Evolutionary conservation across 495 filamentous ascomycete species (phyloP).

Genomic region (Aspergillus steynii): DNA sequence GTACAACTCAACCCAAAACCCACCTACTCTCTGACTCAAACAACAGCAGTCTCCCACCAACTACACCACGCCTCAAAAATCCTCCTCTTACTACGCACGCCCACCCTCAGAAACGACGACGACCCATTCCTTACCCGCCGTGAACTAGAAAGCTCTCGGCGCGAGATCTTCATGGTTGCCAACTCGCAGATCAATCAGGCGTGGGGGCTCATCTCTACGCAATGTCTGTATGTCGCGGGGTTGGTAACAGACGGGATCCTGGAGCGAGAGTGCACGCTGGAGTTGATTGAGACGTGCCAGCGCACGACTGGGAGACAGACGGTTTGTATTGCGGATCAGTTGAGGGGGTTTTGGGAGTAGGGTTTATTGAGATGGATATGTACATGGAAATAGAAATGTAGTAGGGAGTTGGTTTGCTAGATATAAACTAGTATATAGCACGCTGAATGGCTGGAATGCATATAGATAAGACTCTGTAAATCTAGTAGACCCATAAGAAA

Average conservation of each 20-base stretch:
- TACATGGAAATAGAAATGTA: too few relatives aligned
- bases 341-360: background rate
- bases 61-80: conserved; percentile 15
- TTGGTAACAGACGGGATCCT: conserved; percentile 9
- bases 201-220: conserved; percentile 9
- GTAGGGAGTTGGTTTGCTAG: too few relatives aligned
- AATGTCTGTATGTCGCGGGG: conserved; percentile 9
- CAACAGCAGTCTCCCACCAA: conserved; percentile 6
- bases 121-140: background rate
- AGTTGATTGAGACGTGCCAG: conserved; percentile 11
- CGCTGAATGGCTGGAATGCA: too few relatives aligned
- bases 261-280: conserved; percentile 4
- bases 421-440: too few relatives aligned
- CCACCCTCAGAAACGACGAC: background rate
- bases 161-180: conserved; percentile 8
- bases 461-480: too few relatives aligned
- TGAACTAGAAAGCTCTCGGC: conserved; percentile 1
- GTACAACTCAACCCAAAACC: background rate
- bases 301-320: background rate
- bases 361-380: too few relatives aligned
- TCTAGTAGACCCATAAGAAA: too few relatives aligned
- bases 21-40: background rate
- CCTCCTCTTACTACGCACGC: conserved; percentile 1
- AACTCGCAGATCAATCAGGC: conserved; percentile 4
- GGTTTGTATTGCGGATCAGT: background rate